Evolutionary conservation across 345 rosid genomes (phyloP), one percentile per base, ranked within the genome.

Genomic region (Gynandropsis gynandra): DNA sequence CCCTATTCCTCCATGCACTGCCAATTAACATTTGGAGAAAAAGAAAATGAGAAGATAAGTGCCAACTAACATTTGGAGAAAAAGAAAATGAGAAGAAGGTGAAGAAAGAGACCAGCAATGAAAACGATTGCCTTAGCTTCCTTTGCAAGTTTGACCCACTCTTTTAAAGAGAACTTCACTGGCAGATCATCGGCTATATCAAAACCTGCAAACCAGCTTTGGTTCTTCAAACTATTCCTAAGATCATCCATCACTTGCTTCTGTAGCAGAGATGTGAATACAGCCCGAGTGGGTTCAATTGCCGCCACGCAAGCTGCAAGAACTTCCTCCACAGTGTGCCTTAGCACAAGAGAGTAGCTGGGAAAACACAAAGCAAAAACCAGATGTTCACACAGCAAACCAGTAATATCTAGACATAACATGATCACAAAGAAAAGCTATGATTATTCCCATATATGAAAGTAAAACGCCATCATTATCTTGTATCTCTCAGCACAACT

Each of bases 1-100:
- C 60, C 98, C 98, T 9, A 90, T 83, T 67, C 96, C 98, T 65
- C 96, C 98, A 64, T 90, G 98, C 49, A 79, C 98, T 90, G 75
- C 49, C 56, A 32, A 59, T 50, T 49, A 53, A 39, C 54, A 67
- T 60, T 38, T 42, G 14, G 4, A n/a, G 56, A 46, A 36, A 41
- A 57, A 14, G 16, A 33, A 20, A 56, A 11, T 43, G 43, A 67
- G 31, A 50, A 48, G 34, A 17, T 49, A 16, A 35, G 27, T 12
- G 49, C 9, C 56, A 32, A 59, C 47, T 49, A 53, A 39, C 54
- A 67, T 60, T 38, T 42, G 14, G 4, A n/a, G 56, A 46, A 36
- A 41, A 57, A 14, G 16, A 33, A 20, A 56, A 11, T 43, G 43
- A 67, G 1, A 37, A 37, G 15, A 11, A 36, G 9, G 43, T 40